A percentile compares a stretch with the other conserved stretches of the same genome.
These are phyloP conservation scores for Naganishia liquefaciens DNA, from an alignment of 1,284 basidiomycete genomes.

Conservation along the genomic window DNA sequence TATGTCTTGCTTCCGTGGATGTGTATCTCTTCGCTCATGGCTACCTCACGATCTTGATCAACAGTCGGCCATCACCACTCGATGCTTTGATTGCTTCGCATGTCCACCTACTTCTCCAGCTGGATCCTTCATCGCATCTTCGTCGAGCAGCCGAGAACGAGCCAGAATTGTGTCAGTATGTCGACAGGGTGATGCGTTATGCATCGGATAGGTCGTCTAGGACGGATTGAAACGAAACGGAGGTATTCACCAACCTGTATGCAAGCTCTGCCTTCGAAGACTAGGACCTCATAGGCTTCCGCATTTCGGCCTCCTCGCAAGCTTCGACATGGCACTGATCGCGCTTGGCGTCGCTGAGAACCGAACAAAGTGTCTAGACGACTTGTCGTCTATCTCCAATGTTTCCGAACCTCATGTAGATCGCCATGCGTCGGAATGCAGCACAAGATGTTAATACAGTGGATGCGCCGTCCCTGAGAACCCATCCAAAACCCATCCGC, in stretches of 20 bases:
- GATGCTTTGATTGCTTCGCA: constrained; percentile 52
- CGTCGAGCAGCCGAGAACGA: constrained; percentile 35
- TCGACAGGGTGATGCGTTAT: constrained; percentile 36
- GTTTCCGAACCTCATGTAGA: background rate
- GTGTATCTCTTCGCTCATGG: background rate
- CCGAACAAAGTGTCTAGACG: too few relatives aligned
- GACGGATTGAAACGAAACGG: too few relatives aligned
- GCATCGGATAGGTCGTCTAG: background rate
- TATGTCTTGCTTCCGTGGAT: constrained; percentile 4
- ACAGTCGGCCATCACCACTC: constrained; percentile 44
- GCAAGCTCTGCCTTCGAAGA: too few relatives aligned
- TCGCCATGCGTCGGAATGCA: background rate
- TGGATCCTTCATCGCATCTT: constrained; percentile 37
- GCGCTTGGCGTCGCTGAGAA: too few relatives aligned
- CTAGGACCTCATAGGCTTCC: too few relatives aligned
- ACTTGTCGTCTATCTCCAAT: background rate
- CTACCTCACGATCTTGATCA: too few relatives aligned
- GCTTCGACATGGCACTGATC: too few relatives aligned
- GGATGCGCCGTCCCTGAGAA: background rate
- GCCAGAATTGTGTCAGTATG: constrained; percentile 38
- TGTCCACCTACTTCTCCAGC: constrained; percentile 42
- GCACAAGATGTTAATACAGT: background rate
- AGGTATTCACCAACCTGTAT: too few relatives aligned
- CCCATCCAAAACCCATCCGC: background rate
- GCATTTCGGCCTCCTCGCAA: too few relatives aligned